Conservation (phyloP, 2,329 filamentous ascomycete genomes). For the Penicillium sp. region DNA sequence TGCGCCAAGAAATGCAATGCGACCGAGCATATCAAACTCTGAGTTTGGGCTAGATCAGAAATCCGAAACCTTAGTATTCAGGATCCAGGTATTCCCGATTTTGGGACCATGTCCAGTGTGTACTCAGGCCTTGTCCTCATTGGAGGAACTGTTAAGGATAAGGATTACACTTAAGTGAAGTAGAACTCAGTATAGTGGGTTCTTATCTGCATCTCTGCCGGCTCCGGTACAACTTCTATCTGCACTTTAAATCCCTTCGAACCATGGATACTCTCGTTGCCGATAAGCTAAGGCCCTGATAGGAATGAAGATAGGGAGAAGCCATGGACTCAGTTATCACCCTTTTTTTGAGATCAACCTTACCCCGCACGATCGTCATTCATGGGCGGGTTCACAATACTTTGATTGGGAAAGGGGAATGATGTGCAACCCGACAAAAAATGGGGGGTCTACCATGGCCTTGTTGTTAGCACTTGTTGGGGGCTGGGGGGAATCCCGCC, state of each 20-base stretch:
- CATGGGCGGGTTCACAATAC: conserved; percentile 4
- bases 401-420: conserved; percentile 1
- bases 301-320: not conserved
- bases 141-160: not conserved
- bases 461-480: not conserved
- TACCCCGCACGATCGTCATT: conserved; percentile 29
- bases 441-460: conserved; percentile 11
- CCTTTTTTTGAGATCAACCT: conserved; percentile 8
- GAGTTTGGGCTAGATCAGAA: not conserved
- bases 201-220: not conserved
- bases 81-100: not conserved
- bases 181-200: not conserved
- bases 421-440: conserved; percentile 9
- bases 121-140: not conserved
- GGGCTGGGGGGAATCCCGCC: not conserved
- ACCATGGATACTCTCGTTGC: not conserved
- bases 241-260: not conserved
- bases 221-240: not conserved
- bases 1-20: conserved; percentile 6
- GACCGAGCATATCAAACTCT: not conserved
- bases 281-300: not conserved
- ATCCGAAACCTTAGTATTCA: not conserved
- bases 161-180: not conserved
- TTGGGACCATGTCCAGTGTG: not conserved
- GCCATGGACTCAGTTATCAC: conserved; percentile 4